These are phyloP conservation scores for Lodderomyces oxycetoniae DNA, from an alignment of 1,139 yeast genomes.

Conservation along the genomic window DNA sequence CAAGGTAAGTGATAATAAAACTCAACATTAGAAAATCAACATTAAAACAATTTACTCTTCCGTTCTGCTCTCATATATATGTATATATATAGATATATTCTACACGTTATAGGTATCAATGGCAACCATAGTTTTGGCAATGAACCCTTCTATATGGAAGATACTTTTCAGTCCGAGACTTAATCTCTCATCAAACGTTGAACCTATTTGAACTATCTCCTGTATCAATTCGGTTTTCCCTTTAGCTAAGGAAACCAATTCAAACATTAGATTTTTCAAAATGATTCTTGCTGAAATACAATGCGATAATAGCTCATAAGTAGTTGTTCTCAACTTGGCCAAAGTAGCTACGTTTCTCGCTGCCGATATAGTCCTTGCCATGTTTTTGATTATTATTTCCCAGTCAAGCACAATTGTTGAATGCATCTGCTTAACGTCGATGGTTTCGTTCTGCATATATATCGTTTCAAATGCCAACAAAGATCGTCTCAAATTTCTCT, in stretches of 20 bases:
- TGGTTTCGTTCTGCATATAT: slow-evolving; percentile 64
- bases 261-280: slow-evolving; percentile 61
- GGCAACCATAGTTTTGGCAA: slow-evolving; percentile 78
- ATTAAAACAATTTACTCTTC: neutral
- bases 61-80: neutral
- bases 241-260: slow-evolving; percentile 35
- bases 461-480: slow-evolving; percentile 80
- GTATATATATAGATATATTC: too few species aligned
- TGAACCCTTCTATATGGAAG: slow-evolving; percentile 91
- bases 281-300: slow-evolving; percentile 86
- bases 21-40: slow-evolving; percentile 28
- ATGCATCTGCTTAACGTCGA: slow-evolving; percentile 28
- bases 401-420: slow-evolving; percentile 64
- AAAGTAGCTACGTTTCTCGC: slow-evolving; percentile 69
- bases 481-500: slow-evolving; percentile 74
- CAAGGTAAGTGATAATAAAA: slow-evolving; percentile 25
- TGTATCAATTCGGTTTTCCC: slow-evolving; percentile 28
- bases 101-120: slow-evolving; percentile 22
- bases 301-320: slow-evolving; percentile 85
- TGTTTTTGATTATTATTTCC: slow-evolving; percentile 67
- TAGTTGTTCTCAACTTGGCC: slow-evolving; percentile 65
- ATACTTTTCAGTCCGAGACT: slow-evolving; percentile 85
- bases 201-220: slow-evolving; percentile 61
- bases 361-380: slow-evolving; percentile 56
- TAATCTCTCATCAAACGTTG: slow-evolving; percentile 81